Evolutionary conservation across 2,329 filamentous ascomycete genomes (phyloP), one percentile per base, ranked within the genome.

Genomic region (Zymoseptoria crescenta): DNA sequence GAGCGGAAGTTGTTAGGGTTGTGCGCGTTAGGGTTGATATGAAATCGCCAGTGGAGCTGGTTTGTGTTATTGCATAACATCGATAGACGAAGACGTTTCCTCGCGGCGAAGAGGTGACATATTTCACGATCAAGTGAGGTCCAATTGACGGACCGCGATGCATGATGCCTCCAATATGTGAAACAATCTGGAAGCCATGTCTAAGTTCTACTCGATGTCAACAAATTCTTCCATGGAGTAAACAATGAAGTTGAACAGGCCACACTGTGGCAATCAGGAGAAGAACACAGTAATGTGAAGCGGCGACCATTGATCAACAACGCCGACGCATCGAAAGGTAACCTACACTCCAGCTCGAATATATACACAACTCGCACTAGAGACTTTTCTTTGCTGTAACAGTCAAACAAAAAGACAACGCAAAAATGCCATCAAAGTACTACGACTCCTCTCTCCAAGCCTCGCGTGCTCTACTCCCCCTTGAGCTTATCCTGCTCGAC

Each of bases 401-500:
- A 45, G 13, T 45, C 35, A 45, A 45, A 16, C 35, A 45, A n/a
- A n/a, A 45, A 16, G 5, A 16, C 13, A 45, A 45, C 13, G 35
- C 35, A 45, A 45, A 45, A 16, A 45, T 45, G 35, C 35, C 35
- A 45, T 45, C 13, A 45, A 13, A 45, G 6, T 5, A n/a, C 35
- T 45, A 16, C 35, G 7, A 45, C 35, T 45, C 35, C 55, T 52
- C 20, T 35, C 24, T 24, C 24, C 24, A 24, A 24, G 24, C 24
- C 24, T 24, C 24, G 24, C 24, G 24, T 24, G 24, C 20, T 62
- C 56, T 80, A 85, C 76, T 85, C 82, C 64, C 84, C 83, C 79
- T 87, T 87, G 59, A 86, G 75, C 73, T 83, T 85, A 63, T 85
- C 83, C 77, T 87, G 84, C 75, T 79, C 80, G 52, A 87, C 79